Base-by-base conservation (phyloP, 2,329 filamentous ascomycete genomes). In the Cladosporium sp. region DNA sequence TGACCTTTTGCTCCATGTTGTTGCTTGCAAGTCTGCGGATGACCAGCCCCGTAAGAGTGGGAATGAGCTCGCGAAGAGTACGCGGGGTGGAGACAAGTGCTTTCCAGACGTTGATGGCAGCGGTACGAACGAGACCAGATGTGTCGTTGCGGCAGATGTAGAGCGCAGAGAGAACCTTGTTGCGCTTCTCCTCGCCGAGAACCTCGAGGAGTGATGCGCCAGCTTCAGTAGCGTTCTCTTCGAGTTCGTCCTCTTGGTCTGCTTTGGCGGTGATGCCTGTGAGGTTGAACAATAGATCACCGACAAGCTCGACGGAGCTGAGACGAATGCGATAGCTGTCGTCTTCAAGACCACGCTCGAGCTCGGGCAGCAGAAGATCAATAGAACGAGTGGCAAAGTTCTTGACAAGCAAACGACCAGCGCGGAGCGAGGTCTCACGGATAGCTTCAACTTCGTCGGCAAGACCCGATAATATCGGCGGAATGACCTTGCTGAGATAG, bases 81-180 rank as follows among this genome's bases (percentile, higher is more conserved):
- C 87, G 88, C 34, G 94, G 94, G 61, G 89, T 93, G 59, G 93
- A 90, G 49, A 99, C 94, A 69, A 97, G 81, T 60, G 92, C 92
- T 78, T 99, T 99, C 94, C 94, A 99, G 50, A 99, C 93, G 66
- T 85, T 85, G 70, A 97, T 87, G 34, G 95, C 92, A 42, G 93
- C 93, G 51, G 89, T 86, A 60, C 93, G 90, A 58, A 99, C 94
- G 59, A 95, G 82, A 55, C 88, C 90, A 61, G 94, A 92, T 34
- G 95, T 99, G 80, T 99, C 94, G 78, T 92, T 96, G 63, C 95
- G 90, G 76, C 94, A 97, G 64, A 99, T 95, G 73, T 97, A 99
- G 51, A 99, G 82, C 5, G 93, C 90, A n/a, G 94, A 97, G 19
- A 99, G 82, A 22, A 99, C 92, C 77, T 93, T 96, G 82, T 99